Evolutionary conservation across 2,329 filamentous ascomycete species (phyloP), one percentile per base, ranked within the genome.

Genomic region (Grosmannia huntii): DNA sequence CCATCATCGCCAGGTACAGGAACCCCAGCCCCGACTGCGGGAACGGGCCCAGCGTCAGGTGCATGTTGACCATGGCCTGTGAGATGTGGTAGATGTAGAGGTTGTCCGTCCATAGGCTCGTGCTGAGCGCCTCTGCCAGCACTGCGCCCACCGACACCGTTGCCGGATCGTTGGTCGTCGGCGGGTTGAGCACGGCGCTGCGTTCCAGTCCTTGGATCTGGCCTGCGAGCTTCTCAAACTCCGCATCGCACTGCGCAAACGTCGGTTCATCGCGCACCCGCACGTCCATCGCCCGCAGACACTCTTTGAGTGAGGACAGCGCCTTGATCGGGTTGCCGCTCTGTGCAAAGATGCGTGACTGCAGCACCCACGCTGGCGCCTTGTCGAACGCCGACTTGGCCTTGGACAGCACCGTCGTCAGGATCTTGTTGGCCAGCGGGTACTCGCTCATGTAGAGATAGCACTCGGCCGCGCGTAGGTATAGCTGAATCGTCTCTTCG

Each of bases 401-500:
- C 64, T 87, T 80, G 36, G 73, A 69, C 64, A 94, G 88, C 5
- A 95, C 82, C 3, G 80, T 81, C 25, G 81, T 72, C 14, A 96
- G 78, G n/a, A 92, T 72, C 31, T 77, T 74, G 49, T 85, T 79
- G 25, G 89, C 87, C 56, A 85, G 79, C 1, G 79, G 74, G 60
- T 85, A 82, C 62, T 90, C 82, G 5, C 84, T 84, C 75, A 91
- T 86, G 66, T 88, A 90, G 66, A 90, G 83, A 64, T 89, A 86
- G 67, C 89, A 90, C 68, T 96, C 90, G 4, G 90, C 88, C 5
- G 89, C 83, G 57, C 87, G 83, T 5, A 90, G 83, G 68, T 89
- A 85, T 2, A 95, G 76, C 61, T 86, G 84, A 61, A 95, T 76
- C 0, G 90, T 95, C 72, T 97, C 92, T 12, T 90, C 84, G 65